phyloP scores from a whole-genome alignment of 164 flowering plant species.

The Warburgia ugandensis region DNA sequence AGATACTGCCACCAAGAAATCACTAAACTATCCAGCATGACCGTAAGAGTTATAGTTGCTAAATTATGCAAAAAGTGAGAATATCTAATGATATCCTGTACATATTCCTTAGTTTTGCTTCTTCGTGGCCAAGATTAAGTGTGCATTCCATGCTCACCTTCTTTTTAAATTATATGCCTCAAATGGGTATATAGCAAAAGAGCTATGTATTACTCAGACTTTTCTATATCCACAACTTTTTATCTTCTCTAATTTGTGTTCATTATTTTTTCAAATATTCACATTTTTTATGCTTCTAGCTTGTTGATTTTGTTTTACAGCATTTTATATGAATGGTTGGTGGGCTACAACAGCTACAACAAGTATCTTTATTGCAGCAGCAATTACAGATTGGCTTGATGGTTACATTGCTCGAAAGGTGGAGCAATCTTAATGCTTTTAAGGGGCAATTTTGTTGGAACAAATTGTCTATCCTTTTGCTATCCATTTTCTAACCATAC shows the following conservation, averaged over 20 bases:
- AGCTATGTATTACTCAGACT: too few species aligned
- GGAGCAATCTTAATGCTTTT: constrained; percentile 1
- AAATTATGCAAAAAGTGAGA: too few species aligned
- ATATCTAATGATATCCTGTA: too few species aligned
- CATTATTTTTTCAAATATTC: background rate
- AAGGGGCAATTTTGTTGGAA: background rate
- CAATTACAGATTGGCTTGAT: constrained; percentile 98
- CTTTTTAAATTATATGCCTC: too few species aligned
- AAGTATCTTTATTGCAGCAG: constrained; percentile 80
- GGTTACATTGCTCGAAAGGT: constrained; percentile 96
- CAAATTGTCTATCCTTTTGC: background rate
- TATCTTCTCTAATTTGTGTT: background rate
- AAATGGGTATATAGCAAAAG: too few species aligned
- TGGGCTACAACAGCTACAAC: constrained; percentile 84
- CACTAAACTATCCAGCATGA: too few species aligned
- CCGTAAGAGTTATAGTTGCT: too few species aligned
- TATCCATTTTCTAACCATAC: background rate
- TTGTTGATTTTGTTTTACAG: constrained; percentile 26
- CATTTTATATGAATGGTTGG: constrained; percentile 68
- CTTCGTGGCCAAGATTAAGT: too few species aligned
- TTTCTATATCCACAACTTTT: too few species aligned
- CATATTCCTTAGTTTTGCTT: too few species aligned
- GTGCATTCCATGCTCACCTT: too few species aligned
- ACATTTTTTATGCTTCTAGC: constrained; percentile 18
- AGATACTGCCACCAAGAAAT: too few species aligned